Evolutionary conservation across 768 basidiomycete genomes (phyloP), one percentile per base, ranked within the genome.

Genomic region (Cyathus striatus): DNA sequence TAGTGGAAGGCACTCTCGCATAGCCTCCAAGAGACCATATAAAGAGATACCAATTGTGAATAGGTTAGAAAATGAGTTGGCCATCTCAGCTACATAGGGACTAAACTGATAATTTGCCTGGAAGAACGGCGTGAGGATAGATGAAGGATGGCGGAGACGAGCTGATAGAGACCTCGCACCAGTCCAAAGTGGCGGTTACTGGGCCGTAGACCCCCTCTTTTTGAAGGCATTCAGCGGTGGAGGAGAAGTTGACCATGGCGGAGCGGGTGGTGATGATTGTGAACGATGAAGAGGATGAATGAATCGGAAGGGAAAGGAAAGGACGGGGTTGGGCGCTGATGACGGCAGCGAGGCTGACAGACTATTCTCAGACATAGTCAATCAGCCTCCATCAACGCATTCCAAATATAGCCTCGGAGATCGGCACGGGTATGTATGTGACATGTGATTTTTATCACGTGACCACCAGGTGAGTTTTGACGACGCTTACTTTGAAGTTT

Each of bases 41-140:
- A 81, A 25, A 0, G 83, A 72, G 6, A 85, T 55, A 4, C 50
- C 52, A 32, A 88, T 68, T 5, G 78, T 73, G 45, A 81, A 74
- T 16, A 86, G 47, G 53, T 88, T 91, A 7, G 85, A 86, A 45
- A 85, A 68, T 0, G 81, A 75, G 61, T 89, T 91, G 40, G 79
- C 76, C 58, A 83, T 75, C 57, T 91, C 88, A 21, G 87, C 87
- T 38, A 91, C 73, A 55, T 86, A 86, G 13, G 76, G 75, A 3
- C 83, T 79, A 61, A 86, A 85, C 56, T 84, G 81, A 61, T 90
- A 86, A 57, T 90, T 91, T 39, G 73, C 69, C 80, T 90, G 51
- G 23, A 44, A 18, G 34, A 27, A 37, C 21, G 6, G 20, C 38
- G n/a, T 37, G 18, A 35, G 25, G 14, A 36, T 41, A 41, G 20